A percentile compares a stretch with the other conserved stretches of the same genome.
These are phyloP conservation scores for Chaetomiaceae sp. DNA, from an alignment of 2,329 filamentous ascomycete species.

Conservation along the genomic window DNA sequence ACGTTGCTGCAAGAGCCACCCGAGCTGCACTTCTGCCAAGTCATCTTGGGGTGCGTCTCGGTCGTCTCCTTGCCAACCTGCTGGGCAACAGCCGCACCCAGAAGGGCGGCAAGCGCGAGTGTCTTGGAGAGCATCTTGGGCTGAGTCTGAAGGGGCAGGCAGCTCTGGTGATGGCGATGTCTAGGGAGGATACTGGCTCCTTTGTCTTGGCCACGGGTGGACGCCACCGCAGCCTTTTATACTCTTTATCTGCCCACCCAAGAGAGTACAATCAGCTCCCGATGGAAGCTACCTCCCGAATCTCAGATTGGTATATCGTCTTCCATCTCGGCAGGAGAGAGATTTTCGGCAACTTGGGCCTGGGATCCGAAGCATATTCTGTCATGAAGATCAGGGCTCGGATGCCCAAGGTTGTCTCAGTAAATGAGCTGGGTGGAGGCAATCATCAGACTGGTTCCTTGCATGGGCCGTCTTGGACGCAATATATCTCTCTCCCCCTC, in stretches of 20 bases:
- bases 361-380: neutral
- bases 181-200: neutral
- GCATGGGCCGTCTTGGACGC: neutral
- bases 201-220: neutral
- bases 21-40: constrained; percentile 49
- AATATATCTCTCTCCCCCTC: no score
- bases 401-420: neutral
- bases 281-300: neutral
- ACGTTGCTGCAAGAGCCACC: constrained; percentile 47
- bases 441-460: neutral
- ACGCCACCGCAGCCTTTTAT: neutral
- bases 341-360: constrained; percentile 8
- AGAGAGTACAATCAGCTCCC: neutral
- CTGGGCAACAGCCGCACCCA: constrained; percentile 39
- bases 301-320: neutral
- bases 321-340: neutral
- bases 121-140: constrained; percentile 4
- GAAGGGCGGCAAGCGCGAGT: neutral
- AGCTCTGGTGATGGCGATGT: neutral
- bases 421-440: constrained; percentile 1
- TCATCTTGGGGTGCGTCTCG: constrained; percentile 50
- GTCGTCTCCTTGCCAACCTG: constrained; percentile 43
- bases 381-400: neutral
- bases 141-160: neutral
- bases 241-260: neutral